phyloP scores from a whole-genome alignment of 2,329 filamentous ascomycete species.

The Graphilbum ipis-grandicollis region DNA sequence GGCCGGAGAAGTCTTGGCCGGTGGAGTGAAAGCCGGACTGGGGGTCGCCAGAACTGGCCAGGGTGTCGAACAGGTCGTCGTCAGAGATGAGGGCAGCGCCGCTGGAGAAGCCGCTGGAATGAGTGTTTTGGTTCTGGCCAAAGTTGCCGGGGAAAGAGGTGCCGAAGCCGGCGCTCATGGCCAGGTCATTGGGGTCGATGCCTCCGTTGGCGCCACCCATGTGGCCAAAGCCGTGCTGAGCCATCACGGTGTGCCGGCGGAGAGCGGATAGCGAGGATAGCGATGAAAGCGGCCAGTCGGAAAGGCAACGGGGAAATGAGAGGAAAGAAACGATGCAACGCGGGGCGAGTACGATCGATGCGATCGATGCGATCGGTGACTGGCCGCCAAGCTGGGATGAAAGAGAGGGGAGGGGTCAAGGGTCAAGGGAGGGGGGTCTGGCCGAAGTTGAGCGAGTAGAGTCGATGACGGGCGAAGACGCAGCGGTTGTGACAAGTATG shows the following conservation, averaged over 20 bases:
- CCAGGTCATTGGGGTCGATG: slow-evolving; percentile 75
- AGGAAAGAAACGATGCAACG: too few relatives aligned
- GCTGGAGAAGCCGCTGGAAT: slow-evolving; percentile 56
- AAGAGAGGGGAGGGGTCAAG: too few relatives aligned
- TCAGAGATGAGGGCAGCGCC: slow-evolving; percentile 69
- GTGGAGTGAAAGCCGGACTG: slow-evolving; percentile 33
- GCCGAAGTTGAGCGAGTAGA: too few relatives aligned
- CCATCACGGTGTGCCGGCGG: slow-evolving; percentile 19
- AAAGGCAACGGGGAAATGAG: too few relatives aligned
- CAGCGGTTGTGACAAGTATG: too few relatives aligned
- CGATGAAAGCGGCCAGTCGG: too few relatives aligned
- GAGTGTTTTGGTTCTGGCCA: slow-evolving; percentile 33
- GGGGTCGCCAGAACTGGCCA: slow-evolving; percentile 37
- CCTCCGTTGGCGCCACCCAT: slow-evolving; percentile 36
- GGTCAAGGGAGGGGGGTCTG: too few relatives aligned
- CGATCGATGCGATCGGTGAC: too few relatives aligned
- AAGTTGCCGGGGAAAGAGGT: slow-evolving; percentile 47
- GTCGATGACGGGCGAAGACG: too few relatives aligned
- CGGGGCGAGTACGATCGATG: too few relatives aligned
- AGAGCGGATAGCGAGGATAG: background rate
- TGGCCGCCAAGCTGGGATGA: too few relatives aligned
- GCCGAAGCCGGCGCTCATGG: slow-evolving; percentile 44
- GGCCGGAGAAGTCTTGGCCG: slow-evolving; percentile 36
- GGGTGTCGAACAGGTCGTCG: slow-evolving; percentile 69
- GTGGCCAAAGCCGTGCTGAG: slow-evolving; percentile 38